Conservation (phyloP, 805 yeast genomes). For the Wickerhamiella azyma region DNA sequence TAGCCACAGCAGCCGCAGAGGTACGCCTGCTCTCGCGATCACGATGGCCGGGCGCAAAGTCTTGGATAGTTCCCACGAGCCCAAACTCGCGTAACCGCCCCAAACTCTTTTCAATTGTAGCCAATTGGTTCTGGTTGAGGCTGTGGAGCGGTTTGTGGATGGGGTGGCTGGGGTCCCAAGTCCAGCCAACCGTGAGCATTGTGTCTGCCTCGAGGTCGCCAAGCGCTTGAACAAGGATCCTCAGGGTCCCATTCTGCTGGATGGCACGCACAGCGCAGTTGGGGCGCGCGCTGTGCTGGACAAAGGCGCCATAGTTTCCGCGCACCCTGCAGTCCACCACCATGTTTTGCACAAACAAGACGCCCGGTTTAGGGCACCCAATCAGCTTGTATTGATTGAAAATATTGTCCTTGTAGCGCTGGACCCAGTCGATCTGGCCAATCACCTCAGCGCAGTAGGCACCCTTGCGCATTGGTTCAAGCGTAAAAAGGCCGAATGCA, state of each 20-base stretch:
- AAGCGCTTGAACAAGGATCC: conserved; percentile 44
- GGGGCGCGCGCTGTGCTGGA: conserved; percentile 63
- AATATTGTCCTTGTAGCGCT: conserved; percentile 47
- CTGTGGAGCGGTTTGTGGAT: conserved; percentile 34
- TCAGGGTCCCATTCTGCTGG: conserved; percentile 27
- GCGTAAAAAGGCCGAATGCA: conserved; percentile 46
- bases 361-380: conserved; percentile 60
- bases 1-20: neutral
- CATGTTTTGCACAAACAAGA: conserved; percentile 39
- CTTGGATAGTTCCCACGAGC: neutral
- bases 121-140: conserved; percentile 22
- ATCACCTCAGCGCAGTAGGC: conserved; percentile 45
- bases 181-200: conserved; percentile 75
- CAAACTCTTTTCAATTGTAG: conserved; percentile 7
- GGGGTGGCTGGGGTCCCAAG: conserved; percentile 75
- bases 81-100: conserved; percentile 1
- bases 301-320: conserved; percentile 64
- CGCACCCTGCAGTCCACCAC: conserved; percentile 65
- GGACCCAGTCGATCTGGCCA: conserved; percentile 61
- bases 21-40: too few species aligned
- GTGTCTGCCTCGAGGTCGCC: conserved; percentile 46
- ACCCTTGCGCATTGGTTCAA: conserved; percentile 30
- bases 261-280: conserved; percentile 51
- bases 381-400: conserved; percentile 59
- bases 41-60: neutral